Evolutionary conservation across 2,329 filamentous ascomycete genomes (phyloP).

Genomic region (Beauveria bassiana): DNA sequence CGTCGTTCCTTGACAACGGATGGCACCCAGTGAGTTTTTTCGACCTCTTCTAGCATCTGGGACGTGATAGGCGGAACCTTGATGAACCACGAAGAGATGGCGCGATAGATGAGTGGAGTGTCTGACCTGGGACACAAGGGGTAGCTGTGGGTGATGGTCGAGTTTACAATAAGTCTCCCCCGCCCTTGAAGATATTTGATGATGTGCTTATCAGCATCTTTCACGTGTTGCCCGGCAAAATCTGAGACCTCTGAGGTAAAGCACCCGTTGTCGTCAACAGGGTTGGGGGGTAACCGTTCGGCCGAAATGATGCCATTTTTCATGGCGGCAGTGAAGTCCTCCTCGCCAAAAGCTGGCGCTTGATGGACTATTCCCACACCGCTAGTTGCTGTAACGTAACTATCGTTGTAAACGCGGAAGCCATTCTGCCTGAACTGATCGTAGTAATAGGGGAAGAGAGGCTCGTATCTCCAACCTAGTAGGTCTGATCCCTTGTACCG

Average conservation of each 20-base stretch:
- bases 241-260: constrained; percentile 20
- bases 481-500: constrained; percentile 61
- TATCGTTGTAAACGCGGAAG: constrained; percentile 60
- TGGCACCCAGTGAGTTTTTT: constrained; percentile 18
- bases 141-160: too few relatives aligned
- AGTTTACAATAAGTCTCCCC: too few relatives aligned
- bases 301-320: constrained; percentile 56
- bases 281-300: constrained; percentile 58
- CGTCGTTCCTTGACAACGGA: constrained; percentile 20
- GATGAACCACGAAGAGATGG: constrained; percentile 23
- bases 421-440: constrained; percentile 51
- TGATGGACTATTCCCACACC: constrained; percentile 72
- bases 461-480: constrained; percentile 65
- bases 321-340: constrained; percentile 50
- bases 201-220: constrained; percentile 21
- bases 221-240: constrained; percentile 20
- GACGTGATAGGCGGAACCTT: constrained; percentile 15
- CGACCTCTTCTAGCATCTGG: constrained; percentile 15
- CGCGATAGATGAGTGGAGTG: constrained; percentile 20
- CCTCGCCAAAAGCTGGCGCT: constrained; percentile 67
- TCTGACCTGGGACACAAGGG: constrained; percentile 19
- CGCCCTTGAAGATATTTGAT: constrained; percentile 11
- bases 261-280: constrained; percentile 49
- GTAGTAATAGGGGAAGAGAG: constrained; percentile 64
- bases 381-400: constrained; percentile 64